Percentiles rank a stretch among this genome's conserved stretches.
These are phyloP conservation scores for Corylus avellana DNA, from an alignment of 306 rosid genomes.

Conservation along the genomic window DNA sequence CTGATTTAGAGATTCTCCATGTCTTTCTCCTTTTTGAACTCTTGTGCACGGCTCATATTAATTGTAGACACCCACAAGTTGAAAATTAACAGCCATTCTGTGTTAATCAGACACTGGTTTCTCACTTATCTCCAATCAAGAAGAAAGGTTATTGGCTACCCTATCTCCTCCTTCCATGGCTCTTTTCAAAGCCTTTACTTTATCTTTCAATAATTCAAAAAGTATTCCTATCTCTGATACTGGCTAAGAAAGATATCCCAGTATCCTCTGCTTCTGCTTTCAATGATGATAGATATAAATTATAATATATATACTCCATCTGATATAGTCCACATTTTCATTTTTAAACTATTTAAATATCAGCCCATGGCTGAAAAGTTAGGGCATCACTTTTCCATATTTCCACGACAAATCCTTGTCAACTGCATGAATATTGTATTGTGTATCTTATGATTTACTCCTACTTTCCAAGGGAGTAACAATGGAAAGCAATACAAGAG, in stretches of 20 bases:
- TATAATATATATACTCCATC: background rate
- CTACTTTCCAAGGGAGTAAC: background rate
- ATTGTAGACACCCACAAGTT: slow-evolving; percentile 17
- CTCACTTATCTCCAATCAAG: slow-evolving; percentile 37
- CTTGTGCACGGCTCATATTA: slow-evolving; percentile 17
- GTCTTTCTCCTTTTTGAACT: slow-evolving; percentile 38
- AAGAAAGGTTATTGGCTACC: slow-evolving; percentile 33
- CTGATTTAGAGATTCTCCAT: slow-evolving; percentile 41
- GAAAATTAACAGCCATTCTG: background rate
- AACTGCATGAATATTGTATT: background rate
- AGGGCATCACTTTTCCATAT: background rate
- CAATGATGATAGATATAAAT: slow-evolving; percentile 17
- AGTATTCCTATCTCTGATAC: slow-evolving; percentile 31
- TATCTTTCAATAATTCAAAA: slow-evolving; percentile 30
- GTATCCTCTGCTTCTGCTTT: slow-evolving; percentile 38
- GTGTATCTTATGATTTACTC: too few relatives aligned
- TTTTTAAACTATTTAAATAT: background rate
- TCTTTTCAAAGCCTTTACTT: slow-evolving; percentile 40
- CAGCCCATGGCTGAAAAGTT: too few relatives aligned
- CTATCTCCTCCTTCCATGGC: slow-evolving; percentile 34
- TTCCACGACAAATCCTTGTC: background rate
- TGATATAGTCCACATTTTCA: background rate
- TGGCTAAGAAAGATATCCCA: slow-evolving; percentile 31
- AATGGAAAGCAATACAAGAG: too few relatives aligned
- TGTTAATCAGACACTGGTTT: background rate